Evolutionary conservation across 306 rosid genomes (phyloP).

Genomic region (Lupinus albus): DNA sequence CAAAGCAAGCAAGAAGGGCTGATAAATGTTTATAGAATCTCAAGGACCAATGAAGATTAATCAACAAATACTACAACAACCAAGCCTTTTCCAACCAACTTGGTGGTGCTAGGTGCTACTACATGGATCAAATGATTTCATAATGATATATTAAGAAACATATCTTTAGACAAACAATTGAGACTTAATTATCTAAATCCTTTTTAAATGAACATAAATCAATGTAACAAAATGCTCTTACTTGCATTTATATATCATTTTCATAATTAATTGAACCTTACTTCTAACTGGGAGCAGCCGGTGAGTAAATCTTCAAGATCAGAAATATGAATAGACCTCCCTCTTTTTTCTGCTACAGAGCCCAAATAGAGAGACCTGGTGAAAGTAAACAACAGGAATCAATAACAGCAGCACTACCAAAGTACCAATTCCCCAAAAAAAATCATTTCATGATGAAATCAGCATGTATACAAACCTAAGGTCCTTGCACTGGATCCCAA

Average conservation of each 20-base stretch:
- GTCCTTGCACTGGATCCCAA: slow-evolving; percentile 72
- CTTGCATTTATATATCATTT: slow-evolving; percentile 6
- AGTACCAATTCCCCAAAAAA: slow-evolving; percentile 30
- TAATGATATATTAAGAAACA: too few relatives aligned
- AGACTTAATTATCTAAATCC: too few relatives aligned
- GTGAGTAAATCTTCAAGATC: slow-evolving; percentile 85
- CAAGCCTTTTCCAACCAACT: too few relatives aligned
- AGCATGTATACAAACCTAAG: slow-evolving; percentile 56
- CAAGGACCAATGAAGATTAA: background rate
- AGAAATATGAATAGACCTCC: slow-evolving; percentile 73
- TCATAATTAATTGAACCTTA: slow-evolving; percentile 50
- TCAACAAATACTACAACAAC: too few relatives aligned
- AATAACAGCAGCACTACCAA: slow-evolving; percentile 40
- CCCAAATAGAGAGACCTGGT: slow-evolving; percentile 89
- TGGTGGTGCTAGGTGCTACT: too few relatives aligned
- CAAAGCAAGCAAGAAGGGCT: slow-evolving; percentile 19
- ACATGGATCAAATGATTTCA: too few relatives aligned
- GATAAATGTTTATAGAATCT: slow-evolving; percentile 1
- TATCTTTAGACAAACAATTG: too few relatives aligned
- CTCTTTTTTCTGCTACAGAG: slow-evolving; percentile 80
- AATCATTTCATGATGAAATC: slow-evolving; percentile 17
- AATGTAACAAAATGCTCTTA: slow-evolving; percentile 8
- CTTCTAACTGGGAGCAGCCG: slow-evolving; percentile 87
- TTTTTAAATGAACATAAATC: slow-evolving; percentile 3
- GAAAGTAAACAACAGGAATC: slow-evolving; percentile 44